These are phyloP conservation scores for Sistotremastrum niveocremeum DNA, from an alignment of 768 basidiomycete genomes.

Conservation along the genomic window DNA sequence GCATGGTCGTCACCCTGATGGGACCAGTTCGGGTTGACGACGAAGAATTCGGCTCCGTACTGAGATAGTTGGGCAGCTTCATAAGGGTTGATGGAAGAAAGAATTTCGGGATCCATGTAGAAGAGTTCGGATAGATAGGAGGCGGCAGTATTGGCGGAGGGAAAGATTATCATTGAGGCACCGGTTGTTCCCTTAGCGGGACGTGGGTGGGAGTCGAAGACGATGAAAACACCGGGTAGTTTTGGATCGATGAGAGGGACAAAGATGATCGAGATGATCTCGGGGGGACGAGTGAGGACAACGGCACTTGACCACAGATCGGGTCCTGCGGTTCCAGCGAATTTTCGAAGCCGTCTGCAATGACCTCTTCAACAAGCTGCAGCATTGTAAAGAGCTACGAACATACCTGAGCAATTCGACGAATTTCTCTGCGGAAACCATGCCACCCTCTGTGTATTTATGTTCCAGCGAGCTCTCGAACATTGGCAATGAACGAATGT, in stretches of 20 bases:
- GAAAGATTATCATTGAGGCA: constrained; percentile 42
- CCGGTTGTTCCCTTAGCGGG: constrained; percentile 40
- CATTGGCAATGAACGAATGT: too few relatives aligned
- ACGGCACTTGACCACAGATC: constrained; percentile 20
- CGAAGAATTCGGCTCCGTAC: constrained; percentile 45
- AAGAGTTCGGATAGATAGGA: constrained; percentile 34
- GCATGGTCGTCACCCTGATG: too few relatives aligned
- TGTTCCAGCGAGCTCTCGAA: too few relatives aligned
- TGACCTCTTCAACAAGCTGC: not conserved
- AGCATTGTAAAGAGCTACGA: not conserved
- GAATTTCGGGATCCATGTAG: constrained; percentile 31
- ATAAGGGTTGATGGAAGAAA: constrained; percentile 38
- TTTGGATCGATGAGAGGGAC: constrained; percentile 9
- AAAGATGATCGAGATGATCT: constrained; percentile 45
- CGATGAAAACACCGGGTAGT: constrained; percentile 27
- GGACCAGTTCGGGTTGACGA: constrained; percentile 11
- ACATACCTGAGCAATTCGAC: constrained; percentile 18
- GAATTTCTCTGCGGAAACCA: constrained; percentile 26
- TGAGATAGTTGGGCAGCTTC: constrained; percentile 49
- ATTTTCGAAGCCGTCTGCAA: not conserved
- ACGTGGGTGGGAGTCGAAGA: constrained; percentile 60
- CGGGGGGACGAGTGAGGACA: constrained; percentile 58
- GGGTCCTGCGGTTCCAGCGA: constrained; percentile 12
- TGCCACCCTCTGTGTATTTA: constrained; percentile 20
- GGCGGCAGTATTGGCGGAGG: constrained; percentile 30